Percentiles rank a stretch among this genome's conserved stretches.
Conservation (phyloP, 768 basidiomycete genomes). For the Leucocoprinus birnbaumii region DNA sequence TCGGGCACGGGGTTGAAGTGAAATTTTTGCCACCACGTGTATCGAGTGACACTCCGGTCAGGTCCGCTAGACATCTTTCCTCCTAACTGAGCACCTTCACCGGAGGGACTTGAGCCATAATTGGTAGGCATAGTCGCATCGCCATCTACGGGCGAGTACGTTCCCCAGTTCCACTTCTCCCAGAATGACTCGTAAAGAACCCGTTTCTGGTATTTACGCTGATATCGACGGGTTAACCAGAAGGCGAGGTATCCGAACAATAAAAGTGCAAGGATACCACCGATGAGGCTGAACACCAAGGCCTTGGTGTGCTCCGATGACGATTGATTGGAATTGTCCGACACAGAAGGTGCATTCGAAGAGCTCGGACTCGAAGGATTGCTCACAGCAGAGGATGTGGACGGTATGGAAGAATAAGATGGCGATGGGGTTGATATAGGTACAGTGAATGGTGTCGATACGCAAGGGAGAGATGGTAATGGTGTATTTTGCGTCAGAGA, state of each 20-base stretch:
- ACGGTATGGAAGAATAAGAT: no score
- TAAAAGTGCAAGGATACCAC: neutral
- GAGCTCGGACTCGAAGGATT: neutral
- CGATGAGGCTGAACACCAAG: neutral
- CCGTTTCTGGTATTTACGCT: neutral
- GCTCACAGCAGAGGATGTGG: no score
- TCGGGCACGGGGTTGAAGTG: neutral
- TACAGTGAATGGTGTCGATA: no score
- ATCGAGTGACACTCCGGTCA: neutral
- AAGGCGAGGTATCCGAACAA: neutral
- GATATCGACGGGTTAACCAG: neutral
- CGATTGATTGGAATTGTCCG: neutral
- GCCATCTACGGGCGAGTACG: neutral
- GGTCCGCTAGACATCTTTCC: neutral
- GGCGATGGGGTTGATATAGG: no score
- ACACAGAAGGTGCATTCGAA: neutral
- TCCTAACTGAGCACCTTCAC: no score
- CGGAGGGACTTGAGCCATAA: no score
- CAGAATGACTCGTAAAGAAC: neutral
- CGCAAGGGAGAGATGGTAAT: no score
- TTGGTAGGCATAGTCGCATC: neutral
- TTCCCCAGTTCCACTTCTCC: conserved; percentile 3
- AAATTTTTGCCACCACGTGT: neutral
- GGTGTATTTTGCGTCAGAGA: no score
- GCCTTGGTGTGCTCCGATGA: neutral